Evolutionary conservation across 2,329 filamentous ascomycete genomes (phyloP), one percentile per base, ranked within the genome.

Genomic region (Bipolaris gigantea): DNA sequence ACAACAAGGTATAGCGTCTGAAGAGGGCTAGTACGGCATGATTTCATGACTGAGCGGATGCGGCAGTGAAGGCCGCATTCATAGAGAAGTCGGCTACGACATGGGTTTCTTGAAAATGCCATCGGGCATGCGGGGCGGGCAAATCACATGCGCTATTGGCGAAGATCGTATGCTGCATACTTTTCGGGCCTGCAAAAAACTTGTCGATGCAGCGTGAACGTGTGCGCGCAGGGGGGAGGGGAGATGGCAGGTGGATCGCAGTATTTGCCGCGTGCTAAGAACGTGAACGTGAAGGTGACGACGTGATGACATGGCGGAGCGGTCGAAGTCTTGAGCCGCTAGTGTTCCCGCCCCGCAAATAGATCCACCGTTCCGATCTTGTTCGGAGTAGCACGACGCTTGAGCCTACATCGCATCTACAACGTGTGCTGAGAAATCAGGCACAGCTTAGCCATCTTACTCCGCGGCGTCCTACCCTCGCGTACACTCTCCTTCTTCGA

Each of bases 11-110:
- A 48, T 42, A 50, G 54, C 40, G 39, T 43, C 52, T 16, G 10
- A 55, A 51, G 47, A 47, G 41, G 53, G 38, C 46, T 56, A 50
- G 47, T 35, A 43, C 21, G 39, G 53, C 47, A 73, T 73, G 71
- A 73, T 64, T 69, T 73, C 71, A 73, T 73, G 69, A 72, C 66
- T 56, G 60, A 54, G 44, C 60, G 33, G 57, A 70, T 55, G 51
- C 62, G 69, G 69, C 50, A 66, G 56, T 51, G 59, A 43, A 42
- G 42, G 54, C 50, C 56, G 51, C 58, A 46, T 19, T 48, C 55
- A 65, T 62, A 40, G 55, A 49, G 46, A 64, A 63, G 55, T 48
- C 55, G 47, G 49, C 57, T 46, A 57, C 43, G 44, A 60, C 60
- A 66, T 61, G 59, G 51, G 40, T 53, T 56, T 65, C 34, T 54